Evolutionary conservation across 2,329 filamentous ascomycete species (phyloP).

Genomic region (Dothideomycetes sp.): DNA sequence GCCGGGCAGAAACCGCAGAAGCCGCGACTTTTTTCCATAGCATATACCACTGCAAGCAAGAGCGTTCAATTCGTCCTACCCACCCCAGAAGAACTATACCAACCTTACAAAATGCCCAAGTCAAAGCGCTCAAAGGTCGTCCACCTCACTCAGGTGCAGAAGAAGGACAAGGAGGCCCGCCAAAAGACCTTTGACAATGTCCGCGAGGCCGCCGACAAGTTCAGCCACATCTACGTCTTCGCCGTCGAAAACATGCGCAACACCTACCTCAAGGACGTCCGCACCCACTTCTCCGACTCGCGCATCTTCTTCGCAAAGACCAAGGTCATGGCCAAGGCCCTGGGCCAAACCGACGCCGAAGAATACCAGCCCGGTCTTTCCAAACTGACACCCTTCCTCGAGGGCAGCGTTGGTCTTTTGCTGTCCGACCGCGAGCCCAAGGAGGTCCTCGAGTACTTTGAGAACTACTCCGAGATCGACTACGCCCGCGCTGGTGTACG

Average conservation of each 20-base stretch:
- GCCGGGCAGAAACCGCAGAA: too few species aligned
- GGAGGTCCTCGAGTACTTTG: slow-evolving; percentile 64
- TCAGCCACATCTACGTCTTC: slow-evolving; percentile 89
- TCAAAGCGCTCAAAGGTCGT: slow-evolving; percentile 87
- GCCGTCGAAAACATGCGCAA: slow-evolving; percentile 96
- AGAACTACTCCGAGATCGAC: slow-evolving; percentile 64
- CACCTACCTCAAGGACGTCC: slow-evolving; percentile 85
- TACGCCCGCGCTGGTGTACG: slow-evolving; percentile 80
- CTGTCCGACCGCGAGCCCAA: slow-evolving; percentile 71
- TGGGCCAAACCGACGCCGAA: slow-evolving; percentile 62
- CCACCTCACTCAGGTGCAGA: slow-evolving; percentile 81
- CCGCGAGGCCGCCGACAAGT: slow-evolving; percentile 72
- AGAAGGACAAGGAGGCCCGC: slow-evolving; percentile 88
- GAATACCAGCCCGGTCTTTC: slow-evolving; percentile 73
- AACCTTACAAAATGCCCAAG: slow-evolving; percentile 66
- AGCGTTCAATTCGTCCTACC: too few species aligned
- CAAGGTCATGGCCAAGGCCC: slow-evolving; percentile 94
- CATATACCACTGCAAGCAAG: too few species aligned
- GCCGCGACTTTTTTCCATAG: too few species aligned
- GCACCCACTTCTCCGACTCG: slow-evolving; percentile 74
- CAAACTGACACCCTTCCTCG: slow-evolving; percentile 58
- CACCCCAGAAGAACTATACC: slow-evolving; percentile 9
- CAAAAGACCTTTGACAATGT: slow-evolving; percentile 82
- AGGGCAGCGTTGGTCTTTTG: slow-evolving; percentile 78
- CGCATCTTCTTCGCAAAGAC: slow-evolving; percentile 98